Conservation (phyloP, 2,329 filamentous ascomycete genomes). For the Nemania sp. region DNA sequence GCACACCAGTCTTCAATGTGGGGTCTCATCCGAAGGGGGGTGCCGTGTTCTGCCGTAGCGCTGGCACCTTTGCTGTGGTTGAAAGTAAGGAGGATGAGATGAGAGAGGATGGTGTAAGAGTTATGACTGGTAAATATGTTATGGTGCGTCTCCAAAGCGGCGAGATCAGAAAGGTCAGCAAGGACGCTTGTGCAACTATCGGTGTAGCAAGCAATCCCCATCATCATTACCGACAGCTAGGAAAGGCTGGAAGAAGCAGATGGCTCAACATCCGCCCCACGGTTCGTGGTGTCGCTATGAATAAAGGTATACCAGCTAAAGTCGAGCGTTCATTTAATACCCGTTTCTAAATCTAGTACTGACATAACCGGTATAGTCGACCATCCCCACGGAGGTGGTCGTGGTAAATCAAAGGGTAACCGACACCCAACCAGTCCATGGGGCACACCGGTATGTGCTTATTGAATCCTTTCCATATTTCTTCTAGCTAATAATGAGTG, state of each 20-base stretch:
- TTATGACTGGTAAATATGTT: constrained; percentile 80
- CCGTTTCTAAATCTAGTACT: constrained; percentile 24
- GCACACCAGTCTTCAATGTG: constrained; percentile 92
- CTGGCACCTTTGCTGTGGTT: constrained; percentile 90
- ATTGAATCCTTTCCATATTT: constrained; percentile 7
- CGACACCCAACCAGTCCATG: constrained; percentile 94
- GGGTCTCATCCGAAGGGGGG: constrained; percentile 79
- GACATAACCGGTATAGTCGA: constrained; percentile 68
- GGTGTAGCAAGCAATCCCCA: constrained; percentile 94
- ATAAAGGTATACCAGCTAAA: constrained; percentile 74
- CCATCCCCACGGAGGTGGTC: constrained; percentile 98
- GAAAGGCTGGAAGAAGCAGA: constrained; percentile 92
- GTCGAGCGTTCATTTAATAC: constrained; percentile 13
- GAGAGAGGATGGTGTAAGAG: constrained; percentile 67
- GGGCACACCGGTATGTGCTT: constrained; percentile 85
- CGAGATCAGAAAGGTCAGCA: constrained; percentile 88
- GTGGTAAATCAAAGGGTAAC: constrained; percentile 99
- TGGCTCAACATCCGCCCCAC: constrained; percentile 96
- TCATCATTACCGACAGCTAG: constrained; percentile 88
- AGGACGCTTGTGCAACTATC: constrained; percentile 93
- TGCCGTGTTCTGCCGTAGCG: constrained; percentile 93
- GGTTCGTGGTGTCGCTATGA: constrained; percentile 98
- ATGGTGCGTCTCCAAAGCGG: constrained; percentile 91
- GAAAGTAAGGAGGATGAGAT: constrained; percentile 88
- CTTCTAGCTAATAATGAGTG: constrained; percentile 14